Conservation (phyloP, 768 basidiomycete genomes). For the Gautieria morchelliformis region DNA sequence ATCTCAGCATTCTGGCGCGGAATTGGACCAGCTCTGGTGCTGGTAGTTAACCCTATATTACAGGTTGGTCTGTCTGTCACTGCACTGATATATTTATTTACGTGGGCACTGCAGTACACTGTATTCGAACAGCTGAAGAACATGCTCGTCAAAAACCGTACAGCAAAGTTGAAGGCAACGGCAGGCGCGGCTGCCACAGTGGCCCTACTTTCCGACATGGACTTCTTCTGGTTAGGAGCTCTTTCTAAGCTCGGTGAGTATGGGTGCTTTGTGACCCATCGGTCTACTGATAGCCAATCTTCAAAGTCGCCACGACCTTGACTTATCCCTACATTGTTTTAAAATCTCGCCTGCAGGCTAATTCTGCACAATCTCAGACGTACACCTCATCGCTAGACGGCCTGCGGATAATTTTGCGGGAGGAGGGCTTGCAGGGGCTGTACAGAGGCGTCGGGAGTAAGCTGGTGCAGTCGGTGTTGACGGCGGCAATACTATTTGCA, state of each 20-base stretch:
- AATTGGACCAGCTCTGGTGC: conserved; percentile 83
- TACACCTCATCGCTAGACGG: conserved; percentile 75
- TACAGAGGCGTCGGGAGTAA: conserved; percentile 87
- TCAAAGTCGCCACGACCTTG: conserved; percentile 32
- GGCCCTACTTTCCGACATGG: conserved; percentile 65
- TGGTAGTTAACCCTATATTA: conserved; percentile 94
- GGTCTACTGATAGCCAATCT: conserved; percentile 21
- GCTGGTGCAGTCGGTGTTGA: conserved; percentile 84
- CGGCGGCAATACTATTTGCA: conserved; percentile 89
- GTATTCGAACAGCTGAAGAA: conserved; percentile 95
- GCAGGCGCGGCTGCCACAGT: conserved; percentile 32
- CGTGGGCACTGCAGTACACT: conserved; percentile 54
- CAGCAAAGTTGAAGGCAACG: conserved; percentile 36
- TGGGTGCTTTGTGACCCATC: conserved; percentile 20
- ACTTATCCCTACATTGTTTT: conserved; percentile 77
- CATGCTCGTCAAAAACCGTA: conserved; percentile 53
- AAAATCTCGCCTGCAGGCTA: conserved; percentile 73
- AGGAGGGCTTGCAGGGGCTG: conserved; percentile 75
- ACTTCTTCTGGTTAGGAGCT: conserved; percentile 93
- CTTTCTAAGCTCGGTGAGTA: conserved; percentile 74
- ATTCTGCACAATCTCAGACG: conserved; percentile 51
- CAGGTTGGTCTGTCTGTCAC: conserved; percentile 21
- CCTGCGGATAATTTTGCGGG: conserved; percentile 62
- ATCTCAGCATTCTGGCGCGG: conserved; percentile 84
- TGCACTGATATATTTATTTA: not conserved